Base-by-base conservation (phyloP, 805 yeast genomes). In the Candida golubevii region DNA sequence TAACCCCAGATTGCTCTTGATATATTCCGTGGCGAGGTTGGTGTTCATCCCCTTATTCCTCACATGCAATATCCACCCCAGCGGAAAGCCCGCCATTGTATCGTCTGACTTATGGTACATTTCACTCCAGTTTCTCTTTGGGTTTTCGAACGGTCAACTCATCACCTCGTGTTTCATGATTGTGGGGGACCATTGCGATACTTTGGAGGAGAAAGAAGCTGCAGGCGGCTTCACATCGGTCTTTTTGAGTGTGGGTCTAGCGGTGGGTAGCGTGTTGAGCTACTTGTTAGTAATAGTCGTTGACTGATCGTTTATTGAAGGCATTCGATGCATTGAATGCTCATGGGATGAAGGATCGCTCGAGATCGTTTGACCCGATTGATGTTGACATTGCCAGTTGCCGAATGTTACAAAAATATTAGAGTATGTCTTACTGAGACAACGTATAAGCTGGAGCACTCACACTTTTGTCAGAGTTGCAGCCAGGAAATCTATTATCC, bases 201-300 rank as follows among this genome's bases (percentile, higher is more conserved):
- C 74, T 1, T 87, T 80, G 30, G 74, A 75, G 15, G 91, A 88
- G 56, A 82, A 80, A 60, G 88, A 87, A 47, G 96, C 97, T 0
- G 96, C 98, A 1, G 97, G 97, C 36, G 97, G 97, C 3, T 86
- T 90, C 60, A 83, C 96, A 36, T 81, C 88, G 1, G 79, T 90
- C 18, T 80, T 88, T 52, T 76, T 90, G 41, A 82, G 90, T 44
- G 58, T 80, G 9, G 97, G 97, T 0, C 72, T 91, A 40, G 80
- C 93, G 0, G 67, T 74, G 1, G 99, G 99, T 5, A 82, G 96
- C 47, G 48, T 88, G 1, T 58, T 82, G 42, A 85, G 96, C 56
- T 91, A 88, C 57, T 49, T 79, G 2, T 72, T 86, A 48, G 90
- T 82, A 23, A 44, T 62, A 15, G 35, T 53, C 13, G 57, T 63